Conservation (phyloP, 495 filamentous ascomycete species). For the Neurospora hispaniola region DNA sequence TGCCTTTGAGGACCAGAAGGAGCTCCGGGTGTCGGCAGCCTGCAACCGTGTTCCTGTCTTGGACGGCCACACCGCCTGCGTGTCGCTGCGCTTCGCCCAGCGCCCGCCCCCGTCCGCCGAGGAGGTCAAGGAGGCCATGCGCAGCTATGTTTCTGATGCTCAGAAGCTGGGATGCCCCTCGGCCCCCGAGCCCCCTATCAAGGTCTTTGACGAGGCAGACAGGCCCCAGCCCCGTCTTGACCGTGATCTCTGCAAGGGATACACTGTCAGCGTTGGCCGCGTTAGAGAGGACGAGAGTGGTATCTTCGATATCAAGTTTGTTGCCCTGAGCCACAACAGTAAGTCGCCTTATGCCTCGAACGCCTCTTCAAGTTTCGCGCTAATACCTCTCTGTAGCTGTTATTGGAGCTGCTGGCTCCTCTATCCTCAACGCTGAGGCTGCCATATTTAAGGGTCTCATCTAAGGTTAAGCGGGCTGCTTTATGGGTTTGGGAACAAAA, state of each 20-base stretch:
- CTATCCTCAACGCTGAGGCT: conserved; percentile 88
- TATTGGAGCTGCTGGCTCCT: conserved; percentile 88
- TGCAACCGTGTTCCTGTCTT: conserved; percentile 77
- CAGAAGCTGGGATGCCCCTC: conserved; percentile 66
- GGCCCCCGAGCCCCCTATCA: conserved; percentile 60
- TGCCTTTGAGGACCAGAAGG: conserved; percentile 51
- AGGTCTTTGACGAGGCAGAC: conserved; percentile 70
- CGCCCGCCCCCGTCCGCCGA: conserved; percentile 44
- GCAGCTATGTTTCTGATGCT: conserved; percentile 63
- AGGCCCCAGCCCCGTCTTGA: conserved; percentile 80
- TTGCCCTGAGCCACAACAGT: conserved; percentile 77
- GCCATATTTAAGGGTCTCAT: conserved; percentile 82
- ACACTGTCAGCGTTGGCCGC: conserved; percentile 72
- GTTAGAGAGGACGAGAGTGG: conserved; percentile 63
- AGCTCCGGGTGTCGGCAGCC: conserved; percentile 61
- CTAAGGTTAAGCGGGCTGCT: conserved; percentile 26
- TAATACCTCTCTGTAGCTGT: conserved; percentile 44
- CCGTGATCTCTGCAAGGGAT: conserved; percentile 61
- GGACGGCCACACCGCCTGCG: conserved; percentile 77
- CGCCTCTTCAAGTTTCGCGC: neutral
- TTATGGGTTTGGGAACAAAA: neutral
- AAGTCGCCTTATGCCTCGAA: conserved; percentile 22
- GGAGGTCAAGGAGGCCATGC: conserved; percentile 57
- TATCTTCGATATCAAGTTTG: conserved; percentile 76
- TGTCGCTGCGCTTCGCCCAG: conserved; percentile 63